Conservation (phyloP, 352 stramenopile species). For the Phytophthora constricta region DNA sequence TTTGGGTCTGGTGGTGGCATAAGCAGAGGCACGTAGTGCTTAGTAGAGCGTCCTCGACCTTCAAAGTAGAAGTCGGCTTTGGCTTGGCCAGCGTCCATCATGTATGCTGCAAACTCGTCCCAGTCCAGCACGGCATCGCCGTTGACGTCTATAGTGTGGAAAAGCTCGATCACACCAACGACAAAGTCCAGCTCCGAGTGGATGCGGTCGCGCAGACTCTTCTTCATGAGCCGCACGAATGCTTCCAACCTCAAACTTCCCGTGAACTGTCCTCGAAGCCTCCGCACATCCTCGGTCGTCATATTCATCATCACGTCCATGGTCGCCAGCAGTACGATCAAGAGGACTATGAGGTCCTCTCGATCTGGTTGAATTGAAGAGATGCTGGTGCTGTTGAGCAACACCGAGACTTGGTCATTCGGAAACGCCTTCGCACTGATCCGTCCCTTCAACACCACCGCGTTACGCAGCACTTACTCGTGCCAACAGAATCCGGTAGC, state of each 20-base stretch:
- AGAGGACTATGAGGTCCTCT: too few relatives aligned
- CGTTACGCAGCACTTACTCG: too few relatives aligned
- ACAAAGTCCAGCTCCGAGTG: slow-evolving; percentile 82
- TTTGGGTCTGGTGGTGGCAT: slow-evolving; percentile 51
- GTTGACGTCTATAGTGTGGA: slow-evolving; percentile 92
- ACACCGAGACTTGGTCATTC: not conserved
- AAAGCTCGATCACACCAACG: slow-evolving; percentile 86
- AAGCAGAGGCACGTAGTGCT: slow-evolving; percentile 46
- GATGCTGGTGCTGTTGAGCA: not conserved
- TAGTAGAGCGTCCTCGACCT: slow-evolving; percentile 27
- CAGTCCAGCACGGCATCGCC: slow-evolving; percentile 87
- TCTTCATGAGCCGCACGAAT: slow-evolving; percentile 79
- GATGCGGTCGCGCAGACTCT: slow-evolving; percentile 71
- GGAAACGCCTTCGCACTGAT: too few relatives aligned
- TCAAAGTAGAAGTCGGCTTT: slow-evolving; percentile 63
- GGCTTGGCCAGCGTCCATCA: slow-evolving; percentile 78
- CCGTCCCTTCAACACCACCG: too few relatives aligned
- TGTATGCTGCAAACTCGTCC: slow-evolving; percentile 91
- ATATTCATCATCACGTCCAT: slow-evolving; percentile 92
- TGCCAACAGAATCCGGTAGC: too few relatives aligned
- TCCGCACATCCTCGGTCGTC: slow-evolving; percentile 77
- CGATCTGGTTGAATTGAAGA: not conserved
- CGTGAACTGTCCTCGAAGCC: slow-evolving; percentile 61
- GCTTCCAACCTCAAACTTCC: slow-evolving; percentile 58
- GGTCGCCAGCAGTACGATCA: not conserved